Conservation (phyloP, 345 rosid genomes). For the Populus nigra region DNA sequence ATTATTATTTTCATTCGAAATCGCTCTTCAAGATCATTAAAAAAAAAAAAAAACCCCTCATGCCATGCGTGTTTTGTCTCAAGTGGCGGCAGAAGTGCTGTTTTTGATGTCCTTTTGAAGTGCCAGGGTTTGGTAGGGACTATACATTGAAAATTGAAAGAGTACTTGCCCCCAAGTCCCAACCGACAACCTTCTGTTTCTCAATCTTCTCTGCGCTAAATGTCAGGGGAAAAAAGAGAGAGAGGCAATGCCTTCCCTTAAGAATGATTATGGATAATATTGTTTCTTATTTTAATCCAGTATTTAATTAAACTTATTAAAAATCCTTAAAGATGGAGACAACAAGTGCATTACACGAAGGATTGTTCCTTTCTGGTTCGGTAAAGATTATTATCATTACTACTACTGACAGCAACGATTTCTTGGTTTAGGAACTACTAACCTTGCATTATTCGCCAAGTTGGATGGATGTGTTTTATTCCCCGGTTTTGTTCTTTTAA, state of each 20-base stretch:
- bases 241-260: not conserved
- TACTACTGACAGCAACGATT: not conserved
- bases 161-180: not conserved
- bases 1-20: too few relatives aligned
- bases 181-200: not conserved
- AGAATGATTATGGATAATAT: not conserved
- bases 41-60: not conserved
- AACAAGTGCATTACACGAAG: not conserved
- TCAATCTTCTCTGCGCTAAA: not conserved
- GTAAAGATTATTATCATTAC: too few relatives aligned
- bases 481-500: not conserved
- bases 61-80: not conserved
- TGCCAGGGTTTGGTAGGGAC: not conserved
- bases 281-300: not conserved
- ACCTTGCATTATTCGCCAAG: too few relatives aligned
- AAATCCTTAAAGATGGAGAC: too few relatives aligned
- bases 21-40: not conserved
- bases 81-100: constrained; percentile 5
- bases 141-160: not conserved
- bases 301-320: too few relatives aligned
- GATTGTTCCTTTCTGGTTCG: not conserved
- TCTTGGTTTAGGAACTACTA: not conserved
- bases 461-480: too few relatives aligned
- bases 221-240: not conserved
- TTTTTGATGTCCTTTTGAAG: not conserved